These are phyloP conservation scores for Sporobolomyces pararoseus DNA, from an alignment of 768 basidiomycete species.

Conservation along the genomic window DNA sequence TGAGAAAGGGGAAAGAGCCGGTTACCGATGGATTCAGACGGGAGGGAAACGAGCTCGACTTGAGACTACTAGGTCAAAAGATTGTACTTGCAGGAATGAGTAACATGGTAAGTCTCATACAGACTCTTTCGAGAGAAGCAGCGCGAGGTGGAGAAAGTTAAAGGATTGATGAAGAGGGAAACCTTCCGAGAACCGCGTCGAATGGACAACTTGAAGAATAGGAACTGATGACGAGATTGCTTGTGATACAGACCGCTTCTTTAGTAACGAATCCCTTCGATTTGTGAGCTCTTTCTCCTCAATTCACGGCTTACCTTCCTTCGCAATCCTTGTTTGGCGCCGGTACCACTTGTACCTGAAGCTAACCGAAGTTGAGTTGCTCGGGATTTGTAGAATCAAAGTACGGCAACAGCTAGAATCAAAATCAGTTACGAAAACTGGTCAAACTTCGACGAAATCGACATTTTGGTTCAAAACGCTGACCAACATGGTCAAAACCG, in stretches of 20 bases:
- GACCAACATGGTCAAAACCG: slow-evolving; percentile 39
- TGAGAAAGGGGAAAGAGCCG: slow-evolving; percentile 1
- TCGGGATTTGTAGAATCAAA: slow-evolving; percentile 33
- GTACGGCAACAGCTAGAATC: slow-evolving; percentile 44
- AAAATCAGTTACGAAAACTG: slow-evolving; percentile 5
- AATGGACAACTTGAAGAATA: no score
- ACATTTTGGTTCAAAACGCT: slow-evolving; percentile 36
- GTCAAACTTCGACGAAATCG: slow-evolving; percentile 11
- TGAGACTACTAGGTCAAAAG: slow-evolving; percentile 18
- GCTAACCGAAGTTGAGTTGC: no score
- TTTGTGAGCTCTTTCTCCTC: slow-evolving; percentile 10
- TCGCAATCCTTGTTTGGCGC: no score
- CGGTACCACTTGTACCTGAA: no score
- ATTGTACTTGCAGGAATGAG: slow-evolving; percentile 23
- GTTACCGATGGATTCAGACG: not conserved
- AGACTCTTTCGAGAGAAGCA: not conserved
- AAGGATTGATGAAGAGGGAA: no score
- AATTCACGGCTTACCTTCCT: not conserved
- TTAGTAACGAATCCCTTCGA: slow-evolving; percentile 38
- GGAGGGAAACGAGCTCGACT: slow-evolving; percentile 4
- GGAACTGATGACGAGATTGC: no score
- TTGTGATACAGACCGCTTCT: slow-evolving; percentile 13
- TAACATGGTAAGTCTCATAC: slow-evolving; percentile 23
- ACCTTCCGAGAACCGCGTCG: no score
- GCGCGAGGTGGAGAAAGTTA: not conserved